Conservation (phyloP, 1,284 basidiomycete genomes). For the Meripilus lineatus region DNA sequence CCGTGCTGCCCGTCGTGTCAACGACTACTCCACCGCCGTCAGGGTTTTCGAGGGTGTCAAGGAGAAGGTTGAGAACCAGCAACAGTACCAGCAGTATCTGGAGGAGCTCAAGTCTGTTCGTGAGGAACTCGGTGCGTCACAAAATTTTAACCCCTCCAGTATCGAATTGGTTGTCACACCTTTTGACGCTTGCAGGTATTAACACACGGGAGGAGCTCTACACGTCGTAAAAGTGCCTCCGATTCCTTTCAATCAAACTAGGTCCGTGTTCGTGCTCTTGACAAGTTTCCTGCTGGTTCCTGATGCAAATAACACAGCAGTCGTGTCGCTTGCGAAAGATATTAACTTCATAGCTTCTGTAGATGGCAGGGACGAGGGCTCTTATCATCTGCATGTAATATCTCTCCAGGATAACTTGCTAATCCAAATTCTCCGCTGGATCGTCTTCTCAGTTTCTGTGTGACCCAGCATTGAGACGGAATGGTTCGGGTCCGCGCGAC, state of each 20-base stretch:
- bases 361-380: neutral
- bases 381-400: conserved; percentile 5
- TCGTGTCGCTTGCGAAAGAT: too few relatives aligned
- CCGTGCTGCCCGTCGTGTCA: conserved; percentile 85
- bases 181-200: conserved; percentile 18
- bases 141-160: neutral
- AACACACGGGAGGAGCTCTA: conserved; percentile 28
- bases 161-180: neutral
- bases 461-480: too few relatives aligned
- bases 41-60: conserved; percentile 90
- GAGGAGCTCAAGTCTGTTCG: conserved; percentile 82
- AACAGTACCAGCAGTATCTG: conserved; percentile 88
- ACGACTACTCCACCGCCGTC: conserved; percentile 96
- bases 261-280: neutral
- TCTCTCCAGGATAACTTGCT: conserved; percentile 1
- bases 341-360: neutral
- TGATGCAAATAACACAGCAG: too few relatives aligned
- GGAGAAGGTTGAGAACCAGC: conserved; percentile 94
- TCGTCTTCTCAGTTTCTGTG: too few relatives aligned
- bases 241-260: neutral
- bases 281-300: neutral
- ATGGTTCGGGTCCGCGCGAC: too few relatives aligned
- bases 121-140: conserved; percentile 82
- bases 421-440: conserved; percentile 1
- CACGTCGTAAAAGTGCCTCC: conserved; percentile 18